Conservation (phyloP, 225 moss, liverwort and hornwort species). For the Lunularia cruciata region DNA sequence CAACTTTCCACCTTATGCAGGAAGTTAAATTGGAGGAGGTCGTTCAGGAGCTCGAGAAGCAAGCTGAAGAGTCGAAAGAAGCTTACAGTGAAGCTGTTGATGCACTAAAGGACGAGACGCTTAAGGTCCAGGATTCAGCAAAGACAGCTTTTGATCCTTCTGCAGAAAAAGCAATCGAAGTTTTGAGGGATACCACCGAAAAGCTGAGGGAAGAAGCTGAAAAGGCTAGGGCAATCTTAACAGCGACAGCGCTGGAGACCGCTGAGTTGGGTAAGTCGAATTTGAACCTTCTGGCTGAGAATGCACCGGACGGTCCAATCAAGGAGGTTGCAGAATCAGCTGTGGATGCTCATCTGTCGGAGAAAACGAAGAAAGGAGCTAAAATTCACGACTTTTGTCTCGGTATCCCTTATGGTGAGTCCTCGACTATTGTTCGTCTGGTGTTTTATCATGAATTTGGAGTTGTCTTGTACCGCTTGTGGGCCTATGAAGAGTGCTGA, state of each 20-base stretch:
- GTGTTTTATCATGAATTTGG: too few relatives aligned
- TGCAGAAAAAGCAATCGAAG: conserved; percentile 55
- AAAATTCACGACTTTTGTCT: conserved; percentile 98
- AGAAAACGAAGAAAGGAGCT: conserved; percentile 54
- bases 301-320: conserved; percentile 74
- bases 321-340: conserved; percentile 88
- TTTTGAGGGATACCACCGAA: conserved; percentile 82
- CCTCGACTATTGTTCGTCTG: too few relatives aligned
- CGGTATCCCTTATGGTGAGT: conserved; percentile 73
- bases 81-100: conserved; percentile 54
- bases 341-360: conserved; percentile 74
- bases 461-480: too few relatives aligned
- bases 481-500: too few relatives aligned
- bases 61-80: conserved; percentile 58
- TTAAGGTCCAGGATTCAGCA: conserved; percentile 55
- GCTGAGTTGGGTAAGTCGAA: conserved; percentile 76
- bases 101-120: conserved; percentile 49
- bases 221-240: conserved; percentile 59
- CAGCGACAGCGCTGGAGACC: conserved; percentile 74
- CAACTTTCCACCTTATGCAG: conserved; percentile 19
- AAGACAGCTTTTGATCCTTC: conserved; percentile 43
- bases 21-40: conserved; percentile 39
- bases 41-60: conserved; percentile 40
- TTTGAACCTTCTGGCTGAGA: conserved; percentile 73
- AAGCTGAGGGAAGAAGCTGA: conserved; percentile 83